Conservation (phyloP, 2,329 filamentous ascomycete genomes). For the Aspergillus eucalypticola region DNA sequence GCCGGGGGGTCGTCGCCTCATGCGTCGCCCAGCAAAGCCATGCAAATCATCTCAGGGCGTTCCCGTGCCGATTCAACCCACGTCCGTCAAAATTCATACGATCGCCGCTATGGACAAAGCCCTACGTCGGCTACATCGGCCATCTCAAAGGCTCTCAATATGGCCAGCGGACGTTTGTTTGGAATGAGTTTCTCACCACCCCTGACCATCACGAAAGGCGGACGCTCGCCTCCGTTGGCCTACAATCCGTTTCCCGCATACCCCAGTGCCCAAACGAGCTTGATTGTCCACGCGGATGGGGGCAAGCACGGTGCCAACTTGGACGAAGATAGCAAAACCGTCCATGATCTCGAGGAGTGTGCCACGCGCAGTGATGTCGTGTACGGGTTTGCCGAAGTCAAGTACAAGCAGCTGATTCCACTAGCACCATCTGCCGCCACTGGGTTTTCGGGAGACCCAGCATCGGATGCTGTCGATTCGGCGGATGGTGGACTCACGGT, state of each 20-base stretch:
- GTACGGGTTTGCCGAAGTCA: slow-evolving; percentile 96
- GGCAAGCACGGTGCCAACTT: slow-evolving; percentile 60
- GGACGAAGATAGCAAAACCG: slow-evolving; percentile 78
- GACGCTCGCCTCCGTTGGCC: slow-evolving; percentile 47
- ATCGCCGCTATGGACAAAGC: slow-evolving; percentile 71
- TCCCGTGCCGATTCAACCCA: slow-evolving; percentile 61
- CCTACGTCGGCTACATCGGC: slow-evolving; percentile 82
- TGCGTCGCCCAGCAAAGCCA: slow-evolving; percentile 66
- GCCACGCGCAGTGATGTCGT: slow-evolving; percentile 94
- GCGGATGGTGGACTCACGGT: slow-evolving; percentile 79
- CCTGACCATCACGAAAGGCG: slow-evolving; percentile 46
- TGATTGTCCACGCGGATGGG: slow-evolving; percentile 64
- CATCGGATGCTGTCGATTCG: slow-evolving; percentile 43
- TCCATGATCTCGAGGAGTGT: slow-evolving; percentile 84
- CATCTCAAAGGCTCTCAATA: slow-evolving; percentile 91
- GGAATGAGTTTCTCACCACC: slow-evolving; percentile 54
- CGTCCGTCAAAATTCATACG: slow-evolving; percentile 76
- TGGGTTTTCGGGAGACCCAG: slow-evolving; percentile 32
- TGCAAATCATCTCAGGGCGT: slow-evolving; percentile 71
- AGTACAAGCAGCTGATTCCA: slow-evolving; percentile 95
- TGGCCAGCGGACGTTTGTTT: slow-evolving; percentile 70
- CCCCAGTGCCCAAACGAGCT: slow-evolving; percentile 69
- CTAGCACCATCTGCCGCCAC: slow-evolving; percentile 67
- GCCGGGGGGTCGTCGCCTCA: slow-evolving; percentile 70
- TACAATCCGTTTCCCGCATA: slow-evolving; percentile 80